Evolutionary conservation across 2,329 filamentous ascomycete species (phyloP), one percentile per base, ranked within the genome.

Genomic region (Pseudogymnoascus sp.): DNA sequence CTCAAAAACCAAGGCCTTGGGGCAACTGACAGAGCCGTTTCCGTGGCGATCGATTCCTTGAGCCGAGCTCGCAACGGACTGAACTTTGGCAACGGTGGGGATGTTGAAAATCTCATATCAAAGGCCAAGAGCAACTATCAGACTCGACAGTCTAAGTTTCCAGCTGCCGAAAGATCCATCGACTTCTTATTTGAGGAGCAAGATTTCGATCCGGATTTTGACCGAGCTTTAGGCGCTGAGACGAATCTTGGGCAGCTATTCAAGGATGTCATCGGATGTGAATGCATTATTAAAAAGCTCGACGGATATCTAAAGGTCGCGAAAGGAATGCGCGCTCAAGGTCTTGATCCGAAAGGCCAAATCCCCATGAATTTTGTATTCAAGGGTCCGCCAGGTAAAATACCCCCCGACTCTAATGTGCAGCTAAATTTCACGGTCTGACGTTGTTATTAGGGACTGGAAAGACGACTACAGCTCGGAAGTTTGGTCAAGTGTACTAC

Each of bases 401-500:
- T 90, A 90, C 68, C 88, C 0, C 85, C 84, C 0, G 88, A 28
- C 60, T 62, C 13, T 38, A 8, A 42, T 26, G 23, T 57, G 17
- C 13, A 3, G 4, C 21, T 28, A 10, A 35, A 33, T 40, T 35
- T 61, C 47, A 64, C 44, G 23, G 17, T 62, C 47, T 68, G 57
- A 65, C 17, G 23, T 44, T 40, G 15, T 63, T 64, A 63, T 63
- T 59, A 82, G 82, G 82, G 0, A 91, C 88, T 0, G 89, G 89
- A 0, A 92, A 92, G 69, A 91, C 88, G 0, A 87, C 86, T 0
- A 90, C 82, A 0, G 90, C 90, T 0, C 77, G 81, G n/a, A 88
- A 87, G 65, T 89, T 93, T 80, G 89, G 89, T 3, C 83, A 90
- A 66, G 78, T 93, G 0, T 93, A 84, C 69, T 92, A 90, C 69